Conservation (phyloP, 257 asterid genomes). For the Solanum appendiculatum region DNA sequence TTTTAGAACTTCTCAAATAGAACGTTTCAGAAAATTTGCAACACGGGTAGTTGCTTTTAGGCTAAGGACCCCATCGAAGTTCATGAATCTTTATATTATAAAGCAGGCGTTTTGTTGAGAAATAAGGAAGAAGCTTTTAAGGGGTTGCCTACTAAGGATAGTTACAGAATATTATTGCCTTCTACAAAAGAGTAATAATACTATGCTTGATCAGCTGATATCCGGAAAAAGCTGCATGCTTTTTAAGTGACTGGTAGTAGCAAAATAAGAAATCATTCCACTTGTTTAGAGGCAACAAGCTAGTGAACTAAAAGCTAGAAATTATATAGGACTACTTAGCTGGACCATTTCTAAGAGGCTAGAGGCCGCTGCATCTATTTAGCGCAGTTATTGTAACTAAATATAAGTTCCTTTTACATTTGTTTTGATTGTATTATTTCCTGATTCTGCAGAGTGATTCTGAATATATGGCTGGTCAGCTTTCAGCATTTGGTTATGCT, state of each 20-base stretch:
- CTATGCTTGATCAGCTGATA: not conserved
- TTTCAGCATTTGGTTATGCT: slow-evolving; percentile 90
- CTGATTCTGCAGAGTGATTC: slow-evolving; percentile 70
- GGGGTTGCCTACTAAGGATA: not conserved
- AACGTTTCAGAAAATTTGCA: not conserved
- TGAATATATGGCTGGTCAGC: slow-evolving; percentile 99
- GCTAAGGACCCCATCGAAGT: not conserved
- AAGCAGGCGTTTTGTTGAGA: not conserved
- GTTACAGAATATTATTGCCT: not conserved
- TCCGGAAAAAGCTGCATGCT: not conserved
- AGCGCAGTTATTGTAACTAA: not conserved
- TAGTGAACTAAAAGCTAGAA: not conserved
- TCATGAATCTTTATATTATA: not conserved
- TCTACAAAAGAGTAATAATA: not conserved
- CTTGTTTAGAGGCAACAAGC: not conserved
- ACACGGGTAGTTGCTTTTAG: not conserved
- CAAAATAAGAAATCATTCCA: not conserved
- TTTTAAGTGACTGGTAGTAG: not conserved
- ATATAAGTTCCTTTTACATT: not conserved
- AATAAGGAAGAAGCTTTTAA: not conserved
- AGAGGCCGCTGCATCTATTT: not conserved
- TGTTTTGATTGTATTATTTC: not conserved
- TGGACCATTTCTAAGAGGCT: not conserved
- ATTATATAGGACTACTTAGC: not conserved
- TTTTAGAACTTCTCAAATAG: not conserved